These are phyloP conservation scores for Venturiaceae sp. DNA, from an alignment of 2,329 filamentous ascomycete species.

Conservation along the genomic window DNA sequence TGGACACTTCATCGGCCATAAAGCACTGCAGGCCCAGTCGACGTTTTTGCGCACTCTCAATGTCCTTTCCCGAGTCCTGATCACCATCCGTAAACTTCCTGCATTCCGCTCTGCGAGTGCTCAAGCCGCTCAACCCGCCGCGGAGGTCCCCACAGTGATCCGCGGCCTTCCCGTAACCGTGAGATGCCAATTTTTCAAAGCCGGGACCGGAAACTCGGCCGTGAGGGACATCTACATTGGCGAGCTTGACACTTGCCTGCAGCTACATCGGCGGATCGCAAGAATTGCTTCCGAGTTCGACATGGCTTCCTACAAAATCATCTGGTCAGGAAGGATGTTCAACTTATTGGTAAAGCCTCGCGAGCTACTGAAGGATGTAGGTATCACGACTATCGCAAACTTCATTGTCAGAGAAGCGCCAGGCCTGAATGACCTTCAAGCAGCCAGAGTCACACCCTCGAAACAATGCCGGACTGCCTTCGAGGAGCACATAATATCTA, in stretches of 20 bases:
- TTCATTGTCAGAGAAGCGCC: constrained; percentile 50
- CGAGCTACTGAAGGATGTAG: constrained; percentile 58
- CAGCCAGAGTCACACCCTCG: not conserved
- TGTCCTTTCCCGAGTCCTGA: constrained; percentile 24
- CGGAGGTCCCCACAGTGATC: constrained; percentile 33
- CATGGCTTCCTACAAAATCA: constrained; percentile 66
- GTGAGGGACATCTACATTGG: constrained; percentile 48
- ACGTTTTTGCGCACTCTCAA: constrained; percentile 21
- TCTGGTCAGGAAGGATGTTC: constrained; percentile 58
- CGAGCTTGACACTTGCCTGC: constrained; percentile 58
- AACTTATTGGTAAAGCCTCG: constrained; percentile 46
- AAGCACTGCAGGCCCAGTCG: not conserved
- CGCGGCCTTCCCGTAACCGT: constrained; percentile 57
- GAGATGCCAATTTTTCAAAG: constrained; percentile 59
- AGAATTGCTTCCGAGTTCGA: constrained; percentile 48
- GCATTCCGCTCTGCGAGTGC: constrained; percentile 16
- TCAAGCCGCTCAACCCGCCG: not conserved
- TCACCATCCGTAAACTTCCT: constrained; percentile 19
- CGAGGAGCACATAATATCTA: constrained; percentile 68
- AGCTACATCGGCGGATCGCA: constrained; percentile 57
- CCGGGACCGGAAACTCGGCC: not conserved
- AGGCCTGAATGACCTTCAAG: not conserved
- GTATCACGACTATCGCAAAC: constrained; percentile 49
- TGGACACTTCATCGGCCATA: not conserved
- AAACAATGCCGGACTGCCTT: constrained; percentile 29